Conservation (phyloP, 768 basidiomycete genomes). For the Amanita polypyramis region DNA sequence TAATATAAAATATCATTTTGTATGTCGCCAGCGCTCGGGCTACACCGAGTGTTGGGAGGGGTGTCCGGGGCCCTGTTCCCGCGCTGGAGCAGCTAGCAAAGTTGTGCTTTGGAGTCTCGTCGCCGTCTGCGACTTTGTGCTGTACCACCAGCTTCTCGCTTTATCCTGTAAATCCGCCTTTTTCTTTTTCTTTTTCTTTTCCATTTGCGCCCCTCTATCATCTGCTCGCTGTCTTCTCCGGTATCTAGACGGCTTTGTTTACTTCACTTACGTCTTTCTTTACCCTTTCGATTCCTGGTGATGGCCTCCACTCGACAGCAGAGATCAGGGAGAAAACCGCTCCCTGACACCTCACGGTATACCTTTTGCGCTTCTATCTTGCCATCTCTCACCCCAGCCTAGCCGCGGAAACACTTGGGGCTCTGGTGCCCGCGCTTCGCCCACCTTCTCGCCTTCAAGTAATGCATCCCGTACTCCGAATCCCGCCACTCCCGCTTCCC, state of each 20-base stretch:
- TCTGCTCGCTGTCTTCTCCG: slow-evolving; percentile 14
- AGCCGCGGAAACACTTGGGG: slow-evolving; percentile 46
- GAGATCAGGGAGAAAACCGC: slow-evolving; percentile 55
- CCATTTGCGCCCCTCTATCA: slow-evolving; percentile 5
- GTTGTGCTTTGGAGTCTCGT: background rate
- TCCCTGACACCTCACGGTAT: slow-evolving; percentile 48
- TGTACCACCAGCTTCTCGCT: slow-evolving; percentile 10
- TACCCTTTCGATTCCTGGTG: slow-evolving; percentile 18
- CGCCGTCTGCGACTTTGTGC: slow-evolving; percentile 11
- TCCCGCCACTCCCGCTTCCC: slow-evolving; percentile 21
- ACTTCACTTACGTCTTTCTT: slow-evolving; percentile 21
- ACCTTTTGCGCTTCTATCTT: slow-evolving; percentile 10
- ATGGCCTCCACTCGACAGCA: slow-evolving; percentile 63
- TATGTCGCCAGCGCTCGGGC: no score
- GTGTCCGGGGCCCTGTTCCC: slow-evolving; percentile 7
- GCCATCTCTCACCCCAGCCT: slow-evolving; percentile 14
- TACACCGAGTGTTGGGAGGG: background rate
- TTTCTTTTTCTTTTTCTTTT: slow-evolving; percentile 11
- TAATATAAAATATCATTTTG: no score
- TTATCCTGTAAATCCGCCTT: slow-evolving; percentile 11
- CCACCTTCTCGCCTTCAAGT: slow-evolving; percentile 53
- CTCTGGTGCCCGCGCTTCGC: slow-evolving; percentile 53
- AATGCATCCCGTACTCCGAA: slow-evolving; percentile 26
- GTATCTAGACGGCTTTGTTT: slow-evolving; percentile 28
- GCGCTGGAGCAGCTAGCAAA: background rate